Conservation (phyloP, 257 asterid species). For the Leptodermis oblonga region DNA sequence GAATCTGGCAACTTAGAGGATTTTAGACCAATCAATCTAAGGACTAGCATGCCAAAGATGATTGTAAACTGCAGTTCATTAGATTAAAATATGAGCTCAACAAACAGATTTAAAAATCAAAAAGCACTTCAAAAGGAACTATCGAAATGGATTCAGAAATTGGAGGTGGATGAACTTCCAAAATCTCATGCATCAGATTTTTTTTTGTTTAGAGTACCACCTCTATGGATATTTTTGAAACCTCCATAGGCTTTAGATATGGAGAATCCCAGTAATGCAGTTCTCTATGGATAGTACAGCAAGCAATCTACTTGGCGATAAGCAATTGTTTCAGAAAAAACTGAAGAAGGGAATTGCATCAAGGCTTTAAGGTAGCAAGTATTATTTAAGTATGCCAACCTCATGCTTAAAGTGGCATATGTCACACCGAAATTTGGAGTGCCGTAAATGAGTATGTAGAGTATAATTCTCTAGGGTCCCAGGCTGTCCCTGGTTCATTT, state of each 20-base stretch:
- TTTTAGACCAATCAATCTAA: too few relatives aligned
- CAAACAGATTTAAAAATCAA: not conserved
- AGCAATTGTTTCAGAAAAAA: not conserved
- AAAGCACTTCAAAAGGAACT: not conserved
- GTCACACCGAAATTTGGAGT: not conserved
- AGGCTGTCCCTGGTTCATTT: constrained; percentile 2
- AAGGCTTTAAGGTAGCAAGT: not conserved
- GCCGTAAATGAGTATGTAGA: not conserved
- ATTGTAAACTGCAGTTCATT: too few relatives aligned
- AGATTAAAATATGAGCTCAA: not conserved
- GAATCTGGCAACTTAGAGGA: too few relatives aligned
- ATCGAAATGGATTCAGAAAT: not conserved
- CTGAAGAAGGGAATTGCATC: not conserved
- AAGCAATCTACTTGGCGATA: not conserved
- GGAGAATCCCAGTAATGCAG: not conserved
- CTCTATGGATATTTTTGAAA: too few relatives aligned
- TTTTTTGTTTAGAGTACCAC: too few relatives aligned
- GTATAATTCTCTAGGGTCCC: not conserved
- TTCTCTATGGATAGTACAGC: not conserved
- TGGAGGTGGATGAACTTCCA: too few relatives aligned
- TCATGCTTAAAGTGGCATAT: not conserved
- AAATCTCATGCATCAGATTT: too few relatives aligned
- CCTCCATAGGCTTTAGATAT: not conserved
- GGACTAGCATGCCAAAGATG: too few relatives aligned
- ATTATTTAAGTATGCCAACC: not conserved